phyloP scores from a whole-genome alignment of 2,329 filamentous ascomycete species.

The Lachnellula occidentalis region DNA sequence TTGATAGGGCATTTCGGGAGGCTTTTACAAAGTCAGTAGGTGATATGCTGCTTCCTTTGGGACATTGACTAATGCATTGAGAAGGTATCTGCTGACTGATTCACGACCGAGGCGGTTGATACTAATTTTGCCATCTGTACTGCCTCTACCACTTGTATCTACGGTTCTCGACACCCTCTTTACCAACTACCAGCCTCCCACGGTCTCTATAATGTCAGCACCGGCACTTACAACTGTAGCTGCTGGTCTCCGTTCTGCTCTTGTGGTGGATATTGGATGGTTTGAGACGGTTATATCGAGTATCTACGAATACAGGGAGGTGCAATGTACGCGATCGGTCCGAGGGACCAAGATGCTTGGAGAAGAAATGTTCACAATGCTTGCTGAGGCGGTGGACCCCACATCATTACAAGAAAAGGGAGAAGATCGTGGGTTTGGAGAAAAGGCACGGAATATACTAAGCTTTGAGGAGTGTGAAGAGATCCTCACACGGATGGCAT shows the following conservation, averaged over 20 bases:
- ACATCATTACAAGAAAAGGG: constrained; percentile 22
- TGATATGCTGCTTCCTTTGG: constrained; percentile 25
- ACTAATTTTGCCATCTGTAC: constrained; percentile 68
- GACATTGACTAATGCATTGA: constrained; percentile 9
- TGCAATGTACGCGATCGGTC: constrained; percentile 63
- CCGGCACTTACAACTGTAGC: constrained; percentile 70
- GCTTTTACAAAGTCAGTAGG: constrained; percentile 72
- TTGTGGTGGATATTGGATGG: constrained; percentile 92
- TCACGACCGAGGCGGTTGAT: constrained; percentile 69
- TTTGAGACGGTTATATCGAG: constrained; percentile 79
- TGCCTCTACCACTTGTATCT: constrained; percentile 75
- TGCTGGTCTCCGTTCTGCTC: constrained; percentile 76
- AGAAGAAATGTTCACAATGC: constrained; percentile 60
- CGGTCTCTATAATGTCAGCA: constrained; percentile 72
- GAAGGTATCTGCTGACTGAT: constrained; percentile 62
- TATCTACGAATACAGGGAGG: constrained; percentile 85
- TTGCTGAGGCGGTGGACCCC: constrained; percentile 43
- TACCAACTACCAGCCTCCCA: constrained; percentile 70
- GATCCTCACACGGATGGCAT: constrained; percentile 66
- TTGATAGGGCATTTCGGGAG: constrained; percentile 77
- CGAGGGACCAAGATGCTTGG: constrained; percentile 70
- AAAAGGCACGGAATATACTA: constrained; percentile 33
- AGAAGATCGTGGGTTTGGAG: constrained; percentile 3
- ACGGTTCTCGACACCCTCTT: constrained; percentile 74
- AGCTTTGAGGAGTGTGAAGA: constrained; percentile 81